Evolutionary conservation across 495 filamentous ascomycete genomes (phyloP).

Genomic region (Daldinia vernicosa): DNA sequence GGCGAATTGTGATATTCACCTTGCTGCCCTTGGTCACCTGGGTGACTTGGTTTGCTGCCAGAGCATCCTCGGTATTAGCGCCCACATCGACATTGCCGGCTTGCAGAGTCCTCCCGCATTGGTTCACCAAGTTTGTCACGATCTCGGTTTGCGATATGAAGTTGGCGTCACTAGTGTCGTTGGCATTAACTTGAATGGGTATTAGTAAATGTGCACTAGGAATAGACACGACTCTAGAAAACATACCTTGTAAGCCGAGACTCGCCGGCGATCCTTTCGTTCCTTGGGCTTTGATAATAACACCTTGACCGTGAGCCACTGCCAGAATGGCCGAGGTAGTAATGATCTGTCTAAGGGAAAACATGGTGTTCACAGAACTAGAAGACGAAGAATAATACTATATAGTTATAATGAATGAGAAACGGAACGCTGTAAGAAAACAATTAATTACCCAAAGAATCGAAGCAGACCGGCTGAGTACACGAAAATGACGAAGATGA

Average conservation of each 20-base stretch:
- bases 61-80: slow-evolving; percentile 58
- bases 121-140: slow-evolving; percentile 54
- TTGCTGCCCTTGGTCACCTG: slow-evolving; percentile 50
- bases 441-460: slow-evolving; percentile 28
- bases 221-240: background rate
- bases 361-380: slow-evolving; percentile 39
- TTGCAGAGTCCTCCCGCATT: slow-evolving; percentile 58
- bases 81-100: slow-evolving; percentile 62
- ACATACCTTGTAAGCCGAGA: slow-evolving; percentile 50
- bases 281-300: slow-evolving; percentile 54
- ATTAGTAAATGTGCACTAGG: background rate
- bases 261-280: slow-evolving; percentile 47
- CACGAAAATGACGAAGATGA: slow-evolving; percentile 5
- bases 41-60: slow-evolving; percentile 54
- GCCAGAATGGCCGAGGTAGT: slow-evolving; percentile 47
- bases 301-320: slow-evolving; percentile 51
- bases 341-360: slow-evolving; percentile 46
- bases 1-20: slow-evolving; percentile 54
- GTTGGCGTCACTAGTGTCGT: slow-evolving; percentile 55
- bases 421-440: slow-evolving; percentile 9
- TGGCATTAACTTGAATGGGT: slow-evolving; percentile 44
- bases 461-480: slow-evolving; percentile 40
- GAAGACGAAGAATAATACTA: slow-evolving; percentile 10
- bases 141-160: slow-evolving; percentile 62
- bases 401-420: background rate